These are phyloP conservation scores for Helicostylum pulchrum DNA, from an alignment of 192 early-diverging fungal species.

Conservation along the genomic window DNA sequence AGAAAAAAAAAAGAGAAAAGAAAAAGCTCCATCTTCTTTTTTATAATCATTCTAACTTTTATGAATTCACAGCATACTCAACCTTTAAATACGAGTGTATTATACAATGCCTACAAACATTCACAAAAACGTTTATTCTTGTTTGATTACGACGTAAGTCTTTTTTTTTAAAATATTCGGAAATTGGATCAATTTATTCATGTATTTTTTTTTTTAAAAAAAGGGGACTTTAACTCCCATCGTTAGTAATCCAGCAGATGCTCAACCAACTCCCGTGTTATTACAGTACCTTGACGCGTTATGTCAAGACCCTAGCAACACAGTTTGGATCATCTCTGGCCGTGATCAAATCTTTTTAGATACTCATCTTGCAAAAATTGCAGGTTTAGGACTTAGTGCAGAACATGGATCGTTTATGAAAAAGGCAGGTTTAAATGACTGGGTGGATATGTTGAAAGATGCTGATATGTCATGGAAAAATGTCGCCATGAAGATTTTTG, in stretches of 20 bases:
- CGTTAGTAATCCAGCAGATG: conserved; percentile 82
- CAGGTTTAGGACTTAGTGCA: conserved; percentile 79
- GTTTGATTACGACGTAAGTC: conserved; percentile 89
- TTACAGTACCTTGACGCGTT: conserved; percentile 68
- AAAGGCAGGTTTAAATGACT: conserved; percentile 69
- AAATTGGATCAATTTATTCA: background rate
- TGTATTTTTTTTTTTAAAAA: background rate
- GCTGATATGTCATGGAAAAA: conserved; percentile 87
- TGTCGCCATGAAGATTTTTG: conserved; percentile 85
- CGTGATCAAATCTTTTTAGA: conserved; percentile 84
- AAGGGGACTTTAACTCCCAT: conserved; percentile 95
- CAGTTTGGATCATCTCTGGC: conserved; percentile 88
- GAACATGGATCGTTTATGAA: conserved; percentile 97
- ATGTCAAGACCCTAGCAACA: conserved; percentile 75
- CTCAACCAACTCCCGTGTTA: conserved; percentile 81
- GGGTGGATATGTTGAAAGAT: conserved; percentile 67
- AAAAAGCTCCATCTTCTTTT: background rate
- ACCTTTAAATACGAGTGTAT: conserved; percentile 26
- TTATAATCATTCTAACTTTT: background rate
- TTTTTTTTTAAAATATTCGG: background rate
- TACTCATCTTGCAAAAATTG: conserved; percentile 75
- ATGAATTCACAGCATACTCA: conserved; percentile 30
- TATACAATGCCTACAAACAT: conserved; percentile 47
- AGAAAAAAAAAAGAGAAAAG: no score
- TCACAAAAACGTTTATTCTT: conserved; percentile 78